Conservation (phyloP, 2,329 filamentous ascomycete genomes). For the Alternaria brassicae region DNA sequence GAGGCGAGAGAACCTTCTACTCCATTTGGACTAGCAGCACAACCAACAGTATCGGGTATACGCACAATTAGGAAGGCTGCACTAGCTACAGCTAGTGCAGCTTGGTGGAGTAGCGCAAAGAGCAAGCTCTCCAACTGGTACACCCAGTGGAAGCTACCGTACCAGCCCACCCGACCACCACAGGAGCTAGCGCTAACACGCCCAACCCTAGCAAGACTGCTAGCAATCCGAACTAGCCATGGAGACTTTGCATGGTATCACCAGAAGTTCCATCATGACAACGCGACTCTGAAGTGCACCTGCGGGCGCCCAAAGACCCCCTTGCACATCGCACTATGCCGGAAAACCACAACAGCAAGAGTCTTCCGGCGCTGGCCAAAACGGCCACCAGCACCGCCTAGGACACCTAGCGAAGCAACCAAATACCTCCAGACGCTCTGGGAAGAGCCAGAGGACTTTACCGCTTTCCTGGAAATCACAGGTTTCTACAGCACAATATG, state of each 20-base stretch:
- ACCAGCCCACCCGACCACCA: neutral
- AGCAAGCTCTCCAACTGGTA: neutral
- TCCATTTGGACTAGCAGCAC: neutral
- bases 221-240: neutral
- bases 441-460: neutral
- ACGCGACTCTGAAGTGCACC: neutral
- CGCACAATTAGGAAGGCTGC: neutral
- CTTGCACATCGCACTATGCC: neutral
- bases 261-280: neutral
- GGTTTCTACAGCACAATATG: neutral
- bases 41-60: neutral
- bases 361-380: neutral
- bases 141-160: neutral
- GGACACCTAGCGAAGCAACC: neutral
- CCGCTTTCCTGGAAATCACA: neutral
- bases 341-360: neutral
- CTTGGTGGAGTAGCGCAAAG: neutral
- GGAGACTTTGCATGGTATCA: constrained; percentile 11
- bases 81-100: neutral
- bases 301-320: constrained; percentile 5
- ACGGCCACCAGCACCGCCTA: neutral
- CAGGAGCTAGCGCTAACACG: neutral
- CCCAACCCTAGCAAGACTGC: neutral
- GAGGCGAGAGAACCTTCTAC: neutral
- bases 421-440: neutral